A percentile compares a stretch with the other conserved stretches of the same genome.
phyloP scores from a whole-genome alignment of 192 early-diverging fungal genomes.

The Physocladia obscura region DNA sequence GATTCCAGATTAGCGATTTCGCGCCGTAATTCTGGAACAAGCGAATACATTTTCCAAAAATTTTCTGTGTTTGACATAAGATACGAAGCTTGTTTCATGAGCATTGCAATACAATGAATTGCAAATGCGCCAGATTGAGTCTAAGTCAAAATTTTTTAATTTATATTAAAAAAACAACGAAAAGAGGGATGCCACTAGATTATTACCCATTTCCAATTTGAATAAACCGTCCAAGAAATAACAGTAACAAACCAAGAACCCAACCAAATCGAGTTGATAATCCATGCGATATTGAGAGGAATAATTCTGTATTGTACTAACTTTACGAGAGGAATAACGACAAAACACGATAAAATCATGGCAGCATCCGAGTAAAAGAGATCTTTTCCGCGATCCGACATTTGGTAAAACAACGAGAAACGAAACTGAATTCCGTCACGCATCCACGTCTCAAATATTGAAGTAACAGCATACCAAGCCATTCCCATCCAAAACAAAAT shows the following conservation, averaged over 20 bases:
- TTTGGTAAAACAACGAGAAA: constrained; percentile 52
- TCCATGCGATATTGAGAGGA: constrained; percentile 36
- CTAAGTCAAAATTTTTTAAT: constrained; percentile 60
- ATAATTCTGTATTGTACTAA: constrained; percentile 52
- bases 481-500: constrained; percentile 83
- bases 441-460: constrained; percentile 57
- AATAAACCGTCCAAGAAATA: constrained; percentile 38
- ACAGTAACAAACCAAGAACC: constrained; percentile 39
- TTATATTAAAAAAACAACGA: background rate
- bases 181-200: no score
- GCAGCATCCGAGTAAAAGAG: constrained; percentile 71
- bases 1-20: constrained; percentile 23
- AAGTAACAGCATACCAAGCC: constrained; percentile 66
- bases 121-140: constrained; percentile 87
- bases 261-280: constrained; percentile 58
- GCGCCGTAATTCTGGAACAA: background rate
- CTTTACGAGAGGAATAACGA: constrained; percentile 64
- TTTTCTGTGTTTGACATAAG: constrained; percentile 76
- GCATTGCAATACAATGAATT: constrained; percentile 85
- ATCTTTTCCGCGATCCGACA: constrained; percentile 62
- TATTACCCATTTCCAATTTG: constrained; percentile 81
- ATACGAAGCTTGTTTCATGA: constrained; percentile 97
- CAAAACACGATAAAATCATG: constrained; percentile 66
- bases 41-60: constrained; percentile 20
- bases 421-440: constrained; percentile 52